Evolutionary conservation across 352 stramenopile genomes (phyloP), one percentile per base, ranked within the genome.

Genomic region (Pythium sp.): DNA sequence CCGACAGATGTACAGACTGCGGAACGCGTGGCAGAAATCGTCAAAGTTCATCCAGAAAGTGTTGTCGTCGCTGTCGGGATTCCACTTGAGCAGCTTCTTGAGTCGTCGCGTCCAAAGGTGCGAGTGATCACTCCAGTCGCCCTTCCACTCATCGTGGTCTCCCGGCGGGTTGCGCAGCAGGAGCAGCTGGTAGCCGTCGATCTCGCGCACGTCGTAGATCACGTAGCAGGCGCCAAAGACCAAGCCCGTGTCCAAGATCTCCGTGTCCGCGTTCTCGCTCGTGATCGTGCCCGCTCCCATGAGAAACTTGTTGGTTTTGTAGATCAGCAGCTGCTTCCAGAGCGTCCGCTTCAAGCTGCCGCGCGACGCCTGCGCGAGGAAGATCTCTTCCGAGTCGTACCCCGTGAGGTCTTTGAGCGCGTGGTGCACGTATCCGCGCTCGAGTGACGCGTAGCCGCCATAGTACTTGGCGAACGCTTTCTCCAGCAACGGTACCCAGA

Each of bases 21-120:
- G 92, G 73, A 98, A 98, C 34, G 82, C 77, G 46, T 95, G 80
- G 69, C 87, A 94, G 67, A 98, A 98, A 71, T 98, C 94, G 74
- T 98, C 90, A 78, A 98, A 98, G 71, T 87, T 93, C 90, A 98
- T 98, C 90, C 89, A 98, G 74, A 98, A 98, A 51, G 90, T 97
- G 69, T 97, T 97, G 73, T 98, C 90, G 56, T 91, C 82, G 36
- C 74, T 80, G 58, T 96, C 79, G 12, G 85, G 74, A 2, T 64
- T 76, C 69, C 83, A 80, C 5, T 73, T 67, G 20, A 98, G 75
- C 54, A 91, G 86, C 59, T 90, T 87, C 68, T 93, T 94, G 14
- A 97, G 80, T 2, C 91, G 80, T 7, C 89, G 90, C 68, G 86
- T 98, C 94, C 94, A 98, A 34, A 97, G 83, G 51, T 81, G 76